phyloP scores from a whole-genome alignment of 208 protist genomes.

The Trypanosoma brucei region DNA sequence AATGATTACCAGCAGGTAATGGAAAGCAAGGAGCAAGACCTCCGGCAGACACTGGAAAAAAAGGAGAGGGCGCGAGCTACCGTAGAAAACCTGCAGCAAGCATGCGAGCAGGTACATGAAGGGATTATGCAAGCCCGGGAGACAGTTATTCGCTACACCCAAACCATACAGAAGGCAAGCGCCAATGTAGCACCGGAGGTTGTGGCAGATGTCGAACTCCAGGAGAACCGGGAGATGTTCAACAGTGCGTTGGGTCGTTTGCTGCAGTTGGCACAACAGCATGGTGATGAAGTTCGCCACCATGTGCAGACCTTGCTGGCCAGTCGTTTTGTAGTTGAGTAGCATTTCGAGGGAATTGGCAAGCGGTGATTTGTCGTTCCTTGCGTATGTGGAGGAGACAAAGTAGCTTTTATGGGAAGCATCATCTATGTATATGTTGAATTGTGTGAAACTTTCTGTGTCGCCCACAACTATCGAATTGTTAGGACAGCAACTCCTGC shows the following conservation, averaged over 20 bases:
- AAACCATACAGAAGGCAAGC: slow-evolving; percentile 49
- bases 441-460: no score
- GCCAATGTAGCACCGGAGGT: slow-evolving; percentile 28
- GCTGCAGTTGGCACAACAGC: neutral
- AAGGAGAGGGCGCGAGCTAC: slow-evolving; percentile 26
- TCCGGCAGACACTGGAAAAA: slow-evolving; percentile 30
- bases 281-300: neutral
- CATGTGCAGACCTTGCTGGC: neutral
- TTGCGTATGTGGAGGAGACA: no score
- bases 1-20: slow-evolving; percentile 60
- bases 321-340: no score
- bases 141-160: slow-evolving; percentile 57
- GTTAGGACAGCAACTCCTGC: no score
- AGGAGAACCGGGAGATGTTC: slow-evolving; percentile 34
- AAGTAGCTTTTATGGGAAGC: no score
- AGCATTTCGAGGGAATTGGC: no score
- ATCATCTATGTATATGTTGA: no score
- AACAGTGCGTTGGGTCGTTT: neutral
- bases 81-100: slow-evolving; percentile 28
- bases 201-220: slow-evolving; percentile 44
- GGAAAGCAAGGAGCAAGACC: slow-evolving; percentile 40
- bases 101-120: slow-evolving; percentile 30
- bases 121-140: slow-evolving; percentile 42
- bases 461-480: no score
- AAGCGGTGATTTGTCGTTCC: no score